These are phyloP conservation scores for Chlorella sp. DNA, from an alignment of 139 green algal species.

Conservation along the genomic window DNA sequence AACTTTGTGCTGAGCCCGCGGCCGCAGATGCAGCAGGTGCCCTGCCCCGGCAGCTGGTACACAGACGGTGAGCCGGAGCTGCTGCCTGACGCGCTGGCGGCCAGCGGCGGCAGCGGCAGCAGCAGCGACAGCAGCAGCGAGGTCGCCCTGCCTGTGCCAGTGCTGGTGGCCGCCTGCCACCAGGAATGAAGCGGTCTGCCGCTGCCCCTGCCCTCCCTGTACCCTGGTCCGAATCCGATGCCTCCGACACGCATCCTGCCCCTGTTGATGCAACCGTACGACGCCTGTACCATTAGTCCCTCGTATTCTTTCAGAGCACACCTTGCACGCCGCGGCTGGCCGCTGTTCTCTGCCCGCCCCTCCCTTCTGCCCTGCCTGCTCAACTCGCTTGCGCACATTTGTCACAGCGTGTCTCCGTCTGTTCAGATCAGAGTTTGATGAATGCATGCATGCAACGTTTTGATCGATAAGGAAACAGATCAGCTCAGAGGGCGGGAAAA, in stretches of 20 bases:
- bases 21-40: constrained; percentile 33
- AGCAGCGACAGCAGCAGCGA: neutral
- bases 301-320: no score
- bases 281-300: no score
- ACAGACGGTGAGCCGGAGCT: neutral
- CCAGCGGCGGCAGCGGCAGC: neutral
- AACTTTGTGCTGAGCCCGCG: constrained; percentile 37
- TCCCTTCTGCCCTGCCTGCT: no score
- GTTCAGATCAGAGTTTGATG: neutral
- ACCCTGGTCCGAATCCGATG: no score
- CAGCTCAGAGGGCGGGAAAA: neutral
- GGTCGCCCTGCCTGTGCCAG: neutral
- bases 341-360: no score
- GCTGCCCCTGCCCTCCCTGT: no score
- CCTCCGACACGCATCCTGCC: no score
- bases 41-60: constrained; percentile 35
- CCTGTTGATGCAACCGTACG: no score
- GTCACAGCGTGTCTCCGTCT: neutral
- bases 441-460: neutral
- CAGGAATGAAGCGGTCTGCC: no score
- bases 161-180: no score
- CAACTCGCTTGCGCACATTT: no score
- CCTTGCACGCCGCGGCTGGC: no score
- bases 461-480: neutral
- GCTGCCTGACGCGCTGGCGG: neutral